phyloP scores from a whole-genome alignment of 2,329 filamentous ascomycete genomes.

The Aspergillus ibericus region DNA sequence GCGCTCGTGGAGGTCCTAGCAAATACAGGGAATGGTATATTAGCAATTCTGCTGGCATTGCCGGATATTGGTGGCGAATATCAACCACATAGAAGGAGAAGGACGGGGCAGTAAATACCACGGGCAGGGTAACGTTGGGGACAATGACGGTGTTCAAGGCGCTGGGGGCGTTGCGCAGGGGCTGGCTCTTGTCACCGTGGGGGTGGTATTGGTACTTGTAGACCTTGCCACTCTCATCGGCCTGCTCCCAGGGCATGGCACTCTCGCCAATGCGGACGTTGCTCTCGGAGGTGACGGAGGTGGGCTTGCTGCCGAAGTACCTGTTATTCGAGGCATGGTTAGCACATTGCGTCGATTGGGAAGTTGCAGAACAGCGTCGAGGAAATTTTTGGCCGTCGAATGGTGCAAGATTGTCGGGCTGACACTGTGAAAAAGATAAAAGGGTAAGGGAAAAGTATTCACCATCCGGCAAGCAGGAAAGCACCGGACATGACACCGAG shows the following conservation, averaged over 20 bases:
- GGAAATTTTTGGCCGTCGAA: slow-evolving; percentile 5
- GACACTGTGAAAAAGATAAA: slow-evolving; percentile 6
- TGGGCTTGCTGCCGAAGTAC: slow-evolving; percentile 76
- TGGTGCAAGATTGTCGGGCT: slow-evolving; percentile 9
- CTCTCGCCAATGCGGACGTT: slow-evolving; percentile 70
- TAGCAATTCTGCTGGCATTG: neutral
- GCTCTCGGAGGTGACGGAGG: slow-evolving; percentile 77
- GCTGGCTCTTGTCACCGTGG: slow-evolving; percentile 73
- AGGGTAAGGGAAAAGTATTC: slow-evolving; percentile 23
- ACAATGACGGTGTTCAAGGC: slow-evolving; percentile 94
- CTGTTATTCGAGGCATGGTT: slow-evolving; percentile 44
- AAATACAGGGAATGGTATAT: neutral
- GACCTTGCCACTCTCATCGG: slow-evolving; percentile 60
- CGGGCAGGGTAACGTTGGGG: slow-evolving; percentile 88
- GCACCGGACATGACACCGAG: slow-evolving; percentile 86
- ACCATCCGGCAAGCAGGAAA: slow-evolving; percentile 82
- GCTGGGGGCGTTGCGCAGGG: slow-evolving; percentile 86
- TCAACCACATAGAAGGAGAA: neutral
- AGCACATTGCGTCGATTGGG: neutral
- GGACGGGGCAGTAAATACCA: slow-evolving; percentile 55
- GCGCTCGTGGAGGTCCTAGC: slow-evolving; percentile 83
- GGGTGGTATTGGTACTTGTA: slow-evolving; percentile 79
- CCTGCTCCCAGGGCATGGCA: slow-evolving; percentile 90
- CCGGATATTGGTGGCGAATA: neutral
- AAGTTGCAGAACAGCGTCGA: slow-evolving; percentile 1